Evolutionary conservation across 345 rosid genomes (phyloP).

Genomic region (Carallia brachiata): DNA sequence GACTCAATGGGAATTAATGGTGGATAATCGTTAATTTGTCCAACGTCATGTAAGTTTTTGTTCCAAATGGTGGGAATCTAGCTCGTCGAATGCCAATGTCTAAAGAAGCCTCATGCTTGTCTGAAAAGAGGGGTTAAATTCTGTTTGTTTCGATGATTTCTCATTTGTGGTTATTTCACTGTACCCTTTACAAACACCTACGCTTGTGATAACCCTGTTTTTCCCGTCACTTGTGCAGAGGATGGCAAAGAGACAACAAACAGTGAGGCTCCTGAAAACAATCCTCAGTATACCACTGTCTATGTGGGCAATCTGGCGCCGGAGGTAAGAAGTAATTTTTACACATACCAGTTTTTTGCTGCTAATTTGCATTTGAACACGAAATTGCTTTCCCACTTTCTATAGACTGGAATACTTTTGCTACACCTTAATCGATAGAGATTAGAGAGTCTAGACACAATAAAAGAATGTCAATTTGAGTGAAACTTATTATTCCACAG

Average conservation of each 20-base stretch:
- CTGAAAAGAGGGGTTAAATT: neutral
- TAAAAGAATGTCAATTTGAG: no score
- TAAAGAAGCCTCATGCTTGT: neutral
- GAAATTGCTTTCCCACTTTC: neutral
- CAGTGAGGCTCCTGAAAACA: slow-evolving; percentile 86
- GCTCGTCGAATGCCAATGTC: neutral
- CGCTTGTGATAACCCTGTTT: slow-evolving; percentile 4
- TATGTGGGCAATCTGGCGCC: slow-evolving; percentile 95
- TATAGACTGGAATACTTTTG: neutral
- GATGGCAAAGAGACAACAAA: slow-evolving; percentile 79
- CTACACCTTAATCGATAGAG: neutral
- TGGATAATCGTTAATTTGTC: neutral
- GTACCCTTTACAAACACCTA: neutral
- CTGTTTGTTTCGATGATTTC: neutral
- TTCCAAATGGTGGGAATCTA: neutral
- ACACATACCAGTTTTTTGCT: neutral
- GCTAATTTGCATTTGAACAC: neutral
- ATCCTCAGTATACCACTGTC: slow-evolving; percentile 90
- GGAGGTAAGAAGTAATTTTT: slow-evolving; percentile 49
- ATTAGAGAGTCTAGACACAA: no score
- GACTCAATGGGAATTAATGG: neutral
- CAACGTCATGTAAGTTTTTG: neutral
- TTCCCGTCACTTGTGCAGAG: slow-evolving; percentile 46
- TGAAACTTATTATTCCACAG: no score
- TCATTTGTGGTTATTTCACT: neutral